Evolutionary conservation across 495 filamentous ascomycete genomes (phyloP), one percentile per base, ranked within the genome.

Genomic region (Cenococcum geophilum): DNA sequence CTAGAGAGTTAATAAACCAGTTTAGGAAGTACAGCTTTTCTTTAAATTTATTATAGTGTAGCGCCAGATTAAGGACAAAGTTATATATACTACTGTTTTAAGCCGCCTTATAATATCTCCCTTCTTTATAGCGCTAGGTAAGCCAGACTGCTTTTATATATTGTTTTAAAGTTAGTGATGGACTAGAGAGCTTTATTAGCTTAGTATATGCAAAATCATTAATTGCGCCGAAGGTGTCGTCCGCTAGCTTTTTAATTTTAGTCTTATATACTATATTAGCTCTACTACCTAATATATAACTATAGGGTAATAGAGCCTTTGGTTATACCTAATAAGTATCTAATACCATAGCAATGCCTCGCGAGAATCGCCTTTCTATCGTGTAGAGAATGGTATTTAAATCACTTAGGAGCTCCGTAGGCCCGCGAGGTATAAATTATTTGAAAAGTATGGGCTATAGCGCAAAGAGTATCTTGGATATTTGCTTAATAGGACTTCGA

Each of bases 21-120:
- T 51, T 51, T 51, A 51, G 48, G n/a, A 51, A 51, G 48, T 51
- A 51, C 6, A 51, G 8, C n/a, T 51, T 51, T 51, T 51, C 48
- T 51, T 8, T 6, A 51, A 51, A 51, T 6, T 20, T 25, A 51
- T 51, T 51, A 25, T 51, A 6, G n/a, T 51, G n/a, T 51, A 51
- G 48, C 48, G 48, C 48, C n/a, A 51, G 48, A 51, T 51, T 25
- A 51, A 51, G 48, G n/a, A 51, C 22, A 18, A 8, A 51, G 48
- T 51, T 51, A 25, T 51, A 25, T 18, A 51, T 18, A 18, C 48
- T 51, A 25, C 48, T 51, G 22, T 51, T 51, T 18, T 18, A 51
- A 18, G 48, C 48, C n/a, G n/a, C 48, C n/a, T 51, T 25, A 51
- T 18, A 51, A 18, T 18, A 25, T 8, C 48, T 6, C 6, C 48